Evolutionary conservation across 2,329 filamentous ascomycete genomes (phyloP), one percentile per base, ranked within the genome.

Genomic region (Escovopsis sp.): DNA sequence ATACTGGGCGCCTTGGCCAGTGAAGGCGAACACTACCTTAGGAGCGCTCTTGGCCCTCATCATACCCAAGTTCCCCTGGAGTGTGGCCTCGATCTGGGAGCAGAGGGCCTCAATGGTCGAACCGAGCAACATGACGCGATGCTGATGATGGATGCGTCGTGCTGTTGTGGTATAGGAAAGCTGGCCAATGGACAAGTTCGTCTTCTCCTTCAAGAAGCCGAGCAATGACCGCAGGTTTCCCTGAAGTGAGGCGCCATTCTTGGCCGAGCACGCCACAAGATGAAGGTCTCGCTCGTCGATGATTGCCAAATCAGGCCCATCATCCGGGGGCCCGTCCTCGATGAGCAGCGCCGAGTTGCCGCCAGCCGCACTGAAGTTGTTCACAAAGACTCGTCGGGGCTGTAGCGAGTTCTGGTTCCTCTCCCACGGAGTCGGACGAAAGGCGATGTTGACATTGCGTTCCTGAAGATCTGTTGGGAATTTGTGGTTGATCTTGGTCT

Each of bases 301-400:
- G 63, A 27, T 69, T 63, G 29, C 31, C 7, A 37, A 9, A 7
- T 7, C 9, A 20, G 33, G 9, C 24, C 36, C n/a, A 20, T n/a
- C 20, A 25, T 31, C 16, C 13, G 14, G 5, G 20, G 72, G 69
- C 1, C 67, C 66, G 5, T 72, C 65, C 50, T 83, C 75, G 1
- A 84, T 50, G 13, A 84, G 54, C 31, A 84, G 53, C 13, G 76
- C 75, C 1, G 79, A 81, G 57, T 85, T 86, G 10, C 80, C 80
- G 49, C 81, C 81, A 35, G 79, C 79, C 7, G 81, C 81, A 47
- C 72, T 74, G 52, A 82, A 83, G 60, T 81, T 82, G 59, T 84
- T 84, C 46, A 81, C 60, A 49, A 74, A 71, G 8, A 71, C 59
- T 3, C 66, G 58, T 36, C 69, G 61, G 0, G 63, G 65, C 47